These are phyloP conservation scores for Trebouxia sp. DNA, from an alignment of 139 green algal genomes.

Conservation along the genomic window DNA sequence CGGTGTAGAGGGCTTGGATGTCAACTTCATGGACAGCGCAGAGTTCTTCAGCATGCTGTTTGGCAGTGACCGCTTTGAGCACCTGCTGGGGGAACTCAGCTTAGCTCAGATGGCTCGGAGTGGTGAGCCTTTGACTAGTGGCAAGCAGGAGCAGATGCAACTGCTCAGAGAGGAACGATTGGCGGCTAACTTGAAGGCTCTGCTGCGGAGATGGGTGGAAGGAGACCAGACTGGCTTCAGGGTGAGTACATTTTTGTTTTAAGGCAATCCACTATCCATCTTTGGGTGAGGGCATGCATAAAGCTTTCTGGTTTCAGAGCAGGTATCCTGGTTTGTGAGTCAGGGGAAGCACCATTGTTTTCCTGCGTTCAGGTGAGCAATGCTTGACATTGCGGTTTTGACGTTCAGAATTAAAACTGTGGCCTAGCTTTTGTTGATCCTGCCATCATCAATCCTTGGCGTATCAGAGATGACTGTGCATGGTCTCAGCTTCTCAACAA, in stretches of 20 bases:
- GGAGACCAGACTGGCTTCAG: conserved; percentile 74
- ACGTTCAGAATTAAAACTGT: too few species aligned
- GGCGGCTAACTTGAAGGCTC: conserved; percentile 62
- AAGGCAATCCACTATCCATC: too few species aligned
- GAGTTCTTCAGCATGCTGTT: conserved; percentile 88
- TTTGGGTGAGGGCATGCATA: too few species aligned
- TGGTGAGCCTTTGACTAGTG: not conserved
- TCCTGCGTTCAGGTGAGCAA: too few species aligned
- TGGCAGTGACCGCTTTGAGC: conserved; percentile 78
- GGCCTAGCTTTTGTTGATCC: too few species aligned
- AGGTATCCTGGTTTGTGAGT: too few species aligned
- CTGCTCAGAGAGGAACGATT: conserved; percentile 60
- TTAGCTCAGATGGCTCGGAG: conserved; percentile 58
- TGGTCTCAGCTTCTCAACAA: too few species aligned
- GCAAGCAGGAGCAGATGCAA: conserved; percentile 38
- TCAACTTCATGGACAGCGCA: conserved; percentile 79
- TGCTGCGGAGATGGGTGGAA: conserved; percentile 69
- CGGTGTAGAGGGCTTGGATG: conserved; percentile 70
- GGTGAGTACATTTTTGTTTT: conserved; percentile 49
- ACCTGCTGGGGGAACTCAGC: conserved; percentile 81
- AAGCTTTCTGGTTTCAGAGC: too few species aligned
- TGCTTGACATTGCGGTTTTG: too few species aligned
- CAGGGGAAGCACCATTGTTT: too few species aligned
- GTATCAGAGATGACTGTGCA: too few species aligned
- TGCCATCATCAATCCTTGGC: too few species aligned